Conservation (phyloP, 139 green algal species). For the Chlorella sorokiniana region DNA sequence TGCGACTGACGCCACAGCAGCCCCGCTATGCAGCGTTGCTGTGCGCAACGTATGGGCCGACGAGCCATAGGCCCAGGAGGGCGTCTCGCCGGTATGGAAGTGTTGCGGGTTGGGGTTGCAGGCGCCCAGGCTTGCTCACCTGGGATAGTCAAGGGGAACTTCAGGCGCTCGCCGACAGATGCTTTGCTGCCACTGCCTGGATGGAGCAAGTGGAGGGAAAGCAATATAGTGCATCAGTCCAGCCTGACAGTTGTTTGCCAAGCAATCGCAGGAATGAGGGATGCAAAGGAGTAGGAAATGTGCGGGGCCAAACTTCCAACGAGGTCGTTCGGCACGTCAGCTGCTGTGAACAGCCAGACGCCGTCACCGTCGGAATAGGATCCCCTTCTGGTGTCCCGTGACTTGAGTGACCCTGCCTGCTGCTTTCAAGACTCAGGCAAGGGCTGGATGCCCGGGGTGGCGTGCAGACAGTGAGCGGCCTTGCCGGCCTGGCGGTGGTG, state of each 20-base stretch:
- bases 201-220: too few relatives aligned
- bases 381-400: conserved; percentile 34
- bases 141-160: background rate
- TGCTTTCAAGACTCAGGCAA: background rate
- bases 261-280: background rate
- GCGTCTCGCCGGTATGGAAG: conserved; percentile 31
- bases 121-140: background rate
- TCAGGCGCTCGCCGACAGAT: background rate
- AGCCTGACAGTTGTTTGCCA: background rate
- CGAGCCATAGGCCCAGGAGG: conserved; percentile 1
- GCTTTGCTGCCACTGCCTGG: too few relatives aligned
- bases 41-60: conserved; percentile 39
- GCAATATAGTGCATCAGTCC: too few relatives aligned
- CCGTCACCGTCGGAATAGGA: conserved; percentile 38
- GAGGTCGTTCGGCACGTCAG: background rate
- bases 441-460: conserved; percentile 21
- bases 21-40: conserved; percentile 9
- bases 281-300: background rate
- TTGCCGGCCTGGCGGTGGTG: background rate
- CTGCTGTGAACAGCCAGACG: background rate
- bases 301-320: conserved; percentile 3
- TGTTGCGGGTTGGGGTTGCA: conserved; percentile 17
- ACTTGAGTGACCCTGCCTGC: conserved; percentile 24
- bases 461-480: too few relatives aligned
- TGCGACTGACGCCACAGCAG: conserved; percentile 7